These are phyloP conservation scores for Tylopilus balloui DNA, from an alignment of 768 basidiomycete genomes.

Conservation along the genomic window DNA sequence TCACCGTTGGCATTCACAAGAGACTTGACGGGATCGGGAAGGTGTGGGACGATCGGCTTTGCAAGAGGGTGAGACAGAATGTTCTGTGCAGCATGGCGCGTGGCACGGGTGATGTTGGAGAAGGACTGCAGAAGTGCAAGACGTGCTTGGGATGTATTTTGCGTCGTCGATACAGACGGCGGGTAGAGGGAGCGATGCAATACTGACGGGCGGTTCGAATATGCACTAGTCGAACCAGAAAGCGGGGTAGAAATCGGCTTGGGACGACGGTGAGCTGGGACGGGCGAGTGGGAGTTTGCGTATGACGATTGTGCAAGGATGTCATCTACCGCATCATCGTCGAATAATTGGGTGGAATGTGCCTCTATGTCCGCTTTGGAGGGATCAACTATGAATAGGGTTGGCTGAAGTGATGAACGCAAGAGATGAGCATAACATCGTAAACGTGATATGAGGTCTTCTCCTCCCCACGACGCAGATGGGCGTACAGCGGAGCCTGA, in stretches of 20 bases:
- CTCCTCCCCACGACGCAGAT: slow-evolving; percentile 76
- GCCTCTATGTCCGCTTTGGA: slow-evolving; percentile 89
- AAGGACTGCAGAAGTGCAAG: slow-evolving; percentile 88
- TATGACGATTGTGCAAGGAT: slow-evolving; percentile 79
- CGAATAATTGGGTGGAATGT: slow-evolving; percentile 80
- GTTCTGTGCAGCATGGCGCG: slow-evolving; percentile 90
- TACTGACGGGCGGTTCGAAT: slow-evolving; percentile 67
- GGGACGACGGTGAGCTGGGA: slow-evolving; percentile 79
- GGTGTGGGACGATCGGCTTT: slow-evolving; percentile 91
- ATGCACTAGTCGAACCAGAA: slow-evolving; percentile 42
- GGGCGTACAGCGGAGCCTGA: slow-evolving; percentile 38
- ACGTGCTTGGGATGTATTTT: slow-evolving; percentile 66
- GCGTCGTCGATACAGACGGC: slow-evolving; percentile 47
- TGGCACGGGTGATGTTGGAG: slow-evolving; percentile 89
- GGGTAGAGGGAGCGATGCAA: slow-evolving; percentile 70
- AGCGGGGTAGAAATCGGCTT: slow-evolving; percentile 50
- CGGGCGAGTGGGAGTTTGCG: slow-evolving; percentile 71
- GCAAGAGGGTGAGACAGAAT: slow-evolving; percentile 94
- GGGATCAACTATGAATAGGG: slow-evolving; percentile 88
- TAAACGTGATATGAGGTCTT: slow-evolving; percentile 75
- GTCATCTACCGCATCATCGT: slow-evolving; percentile 83
- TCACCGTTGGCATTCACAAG: slow-evolving; percentile 89
- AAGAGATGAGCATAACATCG: slow-evolving; percentile 75
- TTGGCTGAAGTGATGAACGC: slow-evolving; percentile 80
- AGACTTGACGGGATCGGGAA: slow-evolving; percentile 90